phyloP scores from a whole-genome alignment of 345 rosid genomes.

The Corchorus capsularis region DNA sequence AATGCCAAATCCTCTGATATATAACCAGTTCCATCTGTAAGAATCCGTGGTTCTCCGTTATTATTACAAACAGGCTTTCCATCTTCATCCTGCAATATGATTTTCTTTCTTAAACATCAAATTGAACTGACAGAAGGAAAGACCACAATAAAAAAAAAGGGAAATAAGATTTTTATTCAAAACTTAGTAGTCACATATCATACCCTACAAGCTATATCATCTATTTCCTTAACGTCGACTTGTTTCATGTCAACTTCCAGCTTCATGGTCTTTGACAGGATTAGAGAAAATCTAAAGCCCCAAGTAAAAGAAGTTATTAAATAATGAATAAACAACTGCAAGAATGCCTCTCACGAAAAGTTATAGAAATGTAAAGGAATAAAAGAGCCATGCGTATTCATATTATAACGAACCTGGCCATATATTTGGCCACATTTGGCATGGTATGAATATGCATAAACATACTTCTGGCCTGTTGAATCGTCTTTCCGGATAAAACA shows the following conservation, averaged over 20 bases:
- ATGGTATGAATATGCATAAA: slow-evolving; percentile 75
- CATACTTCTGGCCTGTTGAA: slow-evolving; percentile 63
- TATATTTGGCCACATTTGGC: slow-evolving; percentile 56
- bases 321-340: neutral
- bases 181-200: slow-evolving; percentile 7
- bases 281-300: slow-evolving; percentile 57
- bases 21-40: slow-evolving; percentile 87
- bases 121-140: neutral
- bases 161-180: slow-evolving; percentile 8
- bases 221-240: slow-evolving; percentile 25
- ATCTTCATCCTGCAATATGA: slow-evolving; percentile 49
- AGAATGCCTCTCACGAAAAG: neutral
- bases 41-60: slow-evolving; percentile 46
- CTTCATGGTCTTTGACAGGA: slow-evolving; percentile 66
- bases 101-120: neutral
- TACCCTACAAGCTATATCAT: slow-evolving; percentile 65
- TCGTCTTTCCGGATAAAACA: slow-evolving; percentile 48
- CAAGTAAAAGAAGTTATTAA: slow-evolving; percentile 18
- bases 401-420: slow-evolving; percentile 54
- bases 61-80: slow-evolving; percentile 37
- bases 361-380: neutral
- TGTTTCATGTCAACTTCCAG: slow-evolving; percentile 45
- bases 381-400: neutral
- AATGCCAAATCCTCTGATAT: slow-evolving; percentile 78
- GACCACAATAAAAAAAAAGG: neutral